phyloP scores from a whole-genome alignment of 2,329 filamentous ascomycete species.

The Beauveria scarabaeidicola region DNA sequence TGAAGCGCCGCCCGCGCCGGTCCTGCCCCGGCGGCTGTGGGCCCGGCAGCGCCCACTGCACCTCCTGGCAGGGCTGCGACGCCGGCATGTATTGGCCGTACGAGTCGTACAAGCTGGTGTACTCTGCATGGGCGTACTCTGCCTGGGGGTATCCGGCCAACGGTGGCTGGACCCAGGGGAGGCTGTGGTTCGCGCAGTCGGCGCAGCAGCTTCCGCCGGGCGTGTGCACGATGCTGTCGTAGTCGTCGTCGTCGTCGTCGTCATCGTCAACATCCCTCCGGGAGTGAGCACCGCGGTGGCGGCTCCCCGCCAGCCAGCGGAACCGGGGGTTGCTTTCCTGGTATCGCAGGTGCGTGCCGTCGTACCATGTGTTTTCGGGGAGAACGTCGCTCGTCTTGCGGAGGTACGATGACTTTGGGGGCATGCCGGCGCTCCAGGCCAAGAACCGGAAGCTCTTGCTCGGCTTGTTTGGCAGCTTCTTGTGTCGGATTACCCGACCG shows the following conservation, averaged over 20 bases:
- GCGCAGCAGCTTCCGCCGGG: not conserved
- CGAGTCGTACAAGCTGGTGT: not conserved
- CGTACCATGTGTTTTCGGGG: conserved; percentile 16
- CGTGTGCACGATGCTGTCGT: not conserved
- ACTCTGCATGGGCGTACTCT: not conserved
- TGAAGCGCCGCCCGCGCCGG: not conserved
- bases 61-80: not conserved
- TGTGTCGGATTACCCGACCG: conserved; percentile 10
- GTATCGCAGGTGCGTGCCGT: not conserved
- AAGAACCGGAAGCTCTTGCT: conserved; percentile 19
- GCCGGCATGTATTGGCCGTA: not conserved
- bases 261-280: not conserved
- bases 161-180: not conserved
- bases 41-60: not conserved
- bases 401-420: conserved; percentile 17
- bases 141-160: too few species aligned
- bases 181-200: not conserved
- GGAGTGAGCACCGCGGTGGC: too few species aligned
- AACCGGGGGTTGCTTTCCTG: not conserved
- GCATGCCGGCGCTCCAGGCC: conserved; percentile 21
- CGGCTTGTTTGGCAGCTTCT: conserved; percentile 19
- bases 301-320: not conserved
- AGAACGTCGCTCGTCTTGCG: conserved; percentile 21
- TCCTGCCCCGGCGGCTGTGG: not conserved
- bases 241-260: not conserved